Conservation (phyloP, 23 red algal genomes). For the Gracilariopsis chorda region DNA sequence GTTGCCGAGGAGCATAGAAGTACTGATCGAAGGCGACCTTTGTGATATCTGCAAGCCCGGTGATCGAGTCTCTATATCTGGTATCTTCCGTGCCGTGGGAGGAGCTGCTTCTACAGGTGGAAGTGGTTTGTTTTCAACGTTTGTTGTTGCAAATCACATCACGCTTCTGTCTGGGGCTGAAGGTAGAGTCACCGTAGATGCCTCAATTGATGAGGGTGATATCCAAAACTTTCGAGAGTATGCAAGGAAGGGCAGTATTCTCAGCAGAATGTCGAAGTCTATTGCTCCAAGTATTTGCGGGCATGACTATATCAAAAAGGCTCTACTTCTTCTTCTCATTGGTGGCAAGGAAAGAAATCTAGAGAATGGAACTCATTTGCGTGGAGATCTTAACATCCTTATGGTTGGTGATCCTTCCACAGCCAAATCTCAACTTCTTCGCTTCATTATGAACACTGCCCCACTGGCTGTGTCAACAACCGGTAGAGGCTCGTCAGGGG, state of each 20-base stretch:
- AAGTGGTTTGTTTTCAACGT: constrained; percentile 83
- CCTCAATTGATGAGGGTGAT: constrained; percentile 75
- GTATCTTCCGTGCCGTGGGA: constrained; percentile 90
- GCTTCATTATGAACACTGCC: constrained; percentile 91
- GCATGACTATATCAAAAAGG: constrained; percentile 88
- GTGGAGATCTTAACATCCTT: constrained; percentile 98
- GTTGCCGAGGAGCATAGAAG: constrained; percentile 89
- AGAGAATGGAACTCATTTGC: constrained; percentile 91
- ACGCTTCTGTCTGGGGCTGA: constrained; percentile 61
- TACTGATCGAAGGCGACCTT: constrained; percentile 90
- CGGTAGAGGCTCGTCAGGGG: constrained; percentile 91
- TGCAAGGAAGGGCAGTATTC: constrained; percentile 50
- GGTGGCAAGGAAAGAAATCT: constrained; percentile 91
- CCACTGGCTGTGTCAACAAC: constrained; percentile 96
- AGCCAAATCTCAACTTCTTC: constrained; percentile 96
- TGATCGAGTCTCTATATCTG: constrained; percentile 79
- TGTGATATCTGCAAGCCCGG: constrained; percentile 98
- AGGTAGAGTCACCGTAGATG: constrained; percentile 40
- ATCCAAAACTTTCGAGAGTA: constrained; percentile 78
- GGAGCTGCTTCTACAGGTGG: constrained; percentile 60
- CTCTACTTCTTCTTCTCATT: constrained; percentile 81
- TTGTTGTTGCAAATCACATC: constrained; percentile 86
- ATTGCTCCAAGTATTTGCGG: constrained; percentile 98
- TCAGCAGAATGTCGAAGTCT: constrained; percentile 69
- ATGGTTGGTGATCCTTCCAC: constrained; percentile 97